Base-by-base conservation (phyloP, 305 asterid genomes). In the Fraxinus baroniana region DNA sequence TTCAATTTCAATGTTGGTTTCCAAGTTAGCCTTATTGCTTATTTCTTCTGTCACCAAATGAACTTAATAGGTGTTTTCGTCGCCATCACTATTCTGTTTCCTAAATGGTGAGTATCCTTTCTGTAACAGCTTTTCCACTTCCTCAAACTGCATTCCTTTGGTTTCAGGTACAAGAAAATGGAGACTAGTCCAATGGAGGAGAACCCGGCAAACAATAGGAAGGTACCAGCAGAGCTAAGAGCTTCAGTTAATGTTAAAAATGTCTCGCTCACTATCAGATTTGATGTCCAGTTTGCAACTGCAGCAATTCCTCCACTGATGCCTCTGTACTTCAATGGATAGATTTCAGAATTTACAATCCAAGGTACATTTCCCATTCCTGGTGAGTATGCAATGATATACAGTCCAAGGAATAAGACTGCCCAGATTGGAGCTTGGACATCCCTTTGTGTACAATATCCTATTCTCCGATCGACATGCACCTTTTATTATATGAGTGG, bases 341-440 rank as follows among this genome's bases (percentile, higher is more conserved):
- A 90, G 77, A 93, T 91, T 85, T 91, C 94, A 0, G 93, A 93
- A 90, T 91, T 93, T 22, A 93, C 90, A 9, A 92, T 90, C 96
- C 97, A 92, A 1, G 97, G 96, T 10, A 85, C 92, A 0, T 96
- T 89, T 57, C 96, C 94, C 93, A 92, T 93, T 18, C 94, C 97
- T 0, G 96, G 97, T 2, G 97, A 83, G 83, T 91, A 91, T 46
- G 84, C 77, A 6, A 92, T 86, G 88, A 91, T 93, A 85, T 93
- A 91, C 49, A 90, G 24, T 0, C 33, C 94, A 15, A 93, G 76
- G 49, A 89, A 64, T 26, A 89, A 18, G 0, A 93, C 94, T 20
- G 95, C 93, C 78, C 90, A 80, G 84, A 90, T 88, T 55, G 74
- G 84, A 89, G 84, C 92, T 93, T 5, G 95, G 95, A 85, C 93